Conservation (phyloP, 23 red algal species). For the Gracilaria caudata region DNA sequence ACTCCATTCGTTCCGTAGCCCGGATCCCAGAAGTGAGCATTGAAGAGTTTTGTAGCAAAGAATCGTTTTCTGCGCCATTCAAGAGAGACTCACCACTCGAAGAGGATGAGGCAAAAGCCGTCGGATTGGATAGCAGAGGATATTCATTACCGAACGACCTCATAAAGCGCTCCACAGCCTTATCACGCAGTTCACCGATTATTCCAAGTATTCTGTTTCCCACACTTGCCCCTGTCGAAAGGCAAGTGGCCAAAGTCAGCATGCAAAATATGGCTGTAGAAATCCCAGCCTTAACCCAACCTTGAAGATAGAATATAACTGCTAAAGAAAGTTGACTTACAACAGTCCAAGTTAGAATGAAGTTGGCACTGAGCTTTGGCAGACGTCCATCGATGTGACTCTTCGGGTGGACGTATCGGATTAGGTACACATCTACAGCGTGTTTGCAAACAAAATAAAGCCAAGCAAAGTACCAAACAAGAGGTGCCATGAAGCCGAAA, state of each 20-base stretch:
- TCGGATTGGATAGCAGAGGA: background rate
- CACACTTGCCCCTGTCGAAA: slow-evolving; percentile 39
- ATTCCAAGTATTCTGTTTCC: slow-evolving; percentile 61
- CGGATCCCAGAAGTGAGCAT: slow-evolving; percentile 15
- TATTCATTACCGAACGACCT: slow-evolving; percentile 17
- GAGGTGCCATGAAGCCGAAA: slow-evolving; percentile 93
- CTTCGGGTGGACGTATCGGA: slow-evolving; percentile 88
- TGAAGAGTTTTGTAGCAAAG: slow-evolving; percentile 8
- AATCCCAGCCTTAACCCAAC: slow-evolving; percentile 51
- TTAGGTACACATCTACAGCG: slow-evolving; percentile 80
- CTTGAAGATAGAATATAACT: slow-evolving; percentile 75
- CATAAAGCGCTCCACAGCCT: slow-evolving; percentile 25
- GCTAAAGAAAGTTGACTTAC: slow-evolving; percentile 71
- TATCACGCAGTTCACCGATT: slow-evolving; percentile 61
- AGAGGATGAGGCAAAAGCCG: slow-evolving; percentile 2
- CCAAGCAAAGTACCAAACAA: slow-evolving; percentile 90
- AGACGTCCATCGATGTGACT: slow-evolving; percentile 83
- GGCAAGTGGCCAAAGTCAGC: slow-evolving; percentile 39
- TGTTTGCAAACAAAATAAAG: slow-evolving; percentile 94
- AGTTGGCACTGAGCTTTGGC: slow-evolving; percentile 69
- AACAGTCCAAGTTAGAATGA: slow-evolving; percentile 76
- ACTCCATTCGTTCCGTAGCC: slow-evolving; percentile 6
- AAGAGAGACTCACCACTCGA: slow-evolving; percentile 7
- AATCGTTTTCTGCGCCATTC: background rate
- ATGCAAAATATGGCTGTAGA: slow-evolving; percentile 49